Conservation (phyloP, 352 stramenopile species). For the Thraustotheca clavata region DNA sequence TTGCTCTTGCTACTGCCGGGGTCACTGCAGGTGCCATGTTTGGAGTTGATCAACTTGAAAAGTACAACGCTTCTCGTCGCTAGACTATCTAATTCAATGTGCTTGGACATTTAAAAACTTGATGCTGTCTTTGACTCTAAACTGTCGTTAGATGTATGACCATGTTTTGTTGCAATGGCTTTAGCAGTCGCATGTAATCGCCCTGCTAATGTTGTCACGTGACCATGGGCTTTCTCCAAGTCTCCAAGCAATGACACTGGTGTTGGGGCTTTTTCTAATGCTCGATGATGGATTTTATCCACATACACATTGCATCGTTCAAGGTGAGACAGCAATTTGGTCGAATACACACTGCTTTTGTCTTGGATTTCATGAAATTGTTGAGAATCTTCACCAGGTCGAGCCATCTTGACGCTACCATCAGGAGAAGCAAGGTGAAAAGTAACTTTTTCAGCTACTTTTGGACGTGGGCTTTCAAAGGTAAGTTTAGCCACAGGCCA, state of each 20-base stretch:
- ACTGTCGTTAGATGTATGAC: background rate
- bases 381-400: constrained; percentile 47
- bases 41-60: constrained; percentile 15
- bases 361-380: constrained; percentile 31
- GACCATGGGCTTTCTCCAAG: background rate
- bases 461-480: constrained; percentile 21
- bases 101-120: too few relatives aligned
- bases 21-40: constrained; percentile 12
- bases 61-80: background rate
- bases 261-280: background rate
- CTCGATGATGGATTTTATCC: constrained; percentile 35
- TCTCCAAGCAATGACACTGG: background rate
- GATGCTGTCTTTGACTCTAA: background rate
- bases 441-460: constrained; percentile 42
- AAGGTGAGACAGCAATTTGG: constrained; percentile 63
- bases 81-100: too few relatives aligned
- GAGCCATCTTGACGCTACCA: constrained; percentile 30
- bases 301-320: constrained; percentile 46
- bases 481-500: background rate
- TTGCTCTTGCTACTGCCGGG: constrained; percentile 8
- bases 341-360: constrained; percentile 33
- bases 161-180: background rate
- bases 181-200: background rate
- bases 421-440: constrained; percentile 39
- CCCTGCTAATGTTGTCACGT: background rate